Percentiles rank a stretch among this genome's conserved stretches.
Evolutionary conservation across 208 protist species (phyloP).

Genomic region (Naegleria fowleri): DNA sequence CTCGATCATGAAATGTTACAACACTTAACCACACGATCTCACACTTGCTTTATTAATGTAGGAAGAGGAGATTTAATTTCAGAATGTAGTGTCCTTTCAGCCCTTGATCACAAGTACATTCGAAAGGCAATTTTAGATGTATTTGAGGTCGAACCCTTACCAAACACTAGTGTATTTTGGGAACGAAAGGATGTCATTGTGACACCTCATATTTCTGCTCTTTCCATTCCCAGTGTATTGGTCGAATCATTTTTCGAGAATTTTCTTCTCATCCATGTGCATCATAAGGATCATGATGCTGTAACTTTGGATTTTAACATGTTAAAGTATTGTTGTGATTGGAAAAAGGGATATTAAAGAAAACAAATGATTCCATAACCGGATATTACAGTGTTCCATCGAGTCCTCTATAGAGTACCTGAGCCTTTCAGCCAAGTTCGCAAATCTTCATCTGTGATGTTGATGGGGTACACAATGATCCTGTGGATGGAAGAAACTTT

Average conservation of each 20-base stretch:
- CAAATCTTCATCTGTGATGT: too few relatives aligned
- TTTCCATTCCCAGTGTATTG: neutral
- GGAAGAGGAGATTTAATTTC: neutral
- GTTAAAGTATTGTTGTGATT: neutral
- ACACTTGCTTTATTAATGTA: neutral
- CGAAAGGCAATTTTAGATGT: neutral
- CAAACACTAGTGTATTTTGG: neutral
- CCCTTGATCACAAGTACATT: neutral
- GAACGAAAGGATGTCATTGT: neutral
- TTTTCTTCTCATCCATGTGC: neutral
- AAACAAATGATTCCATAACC: too few relatives aligned
- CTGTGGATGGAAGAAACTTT: too few relatives aligned
- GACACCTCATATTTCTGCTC: neutral
- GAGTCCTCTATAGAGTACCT: too few relatives aligned
- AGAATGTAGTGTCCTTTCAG: neutral
- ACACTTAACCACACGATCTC: neutral
- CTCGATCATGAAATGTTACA: neutral
- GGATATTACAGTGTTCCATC: too few relatives aligned
- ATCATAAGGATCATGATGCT: too few relatives aligned
- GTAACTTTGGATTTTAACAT: neutral
- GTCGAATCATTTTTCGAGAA: neutral
- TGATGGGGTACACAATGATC: too few relatives aligned
- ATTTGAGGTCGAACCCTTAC: neutral
- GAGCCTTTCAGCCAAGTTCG: too few relatives aligned
- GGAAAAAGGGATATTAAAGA: neutral